Conservation (phyloP, 2,329 filamentous ascomycete genomes). For the Calonectria naviculata region DNA sequence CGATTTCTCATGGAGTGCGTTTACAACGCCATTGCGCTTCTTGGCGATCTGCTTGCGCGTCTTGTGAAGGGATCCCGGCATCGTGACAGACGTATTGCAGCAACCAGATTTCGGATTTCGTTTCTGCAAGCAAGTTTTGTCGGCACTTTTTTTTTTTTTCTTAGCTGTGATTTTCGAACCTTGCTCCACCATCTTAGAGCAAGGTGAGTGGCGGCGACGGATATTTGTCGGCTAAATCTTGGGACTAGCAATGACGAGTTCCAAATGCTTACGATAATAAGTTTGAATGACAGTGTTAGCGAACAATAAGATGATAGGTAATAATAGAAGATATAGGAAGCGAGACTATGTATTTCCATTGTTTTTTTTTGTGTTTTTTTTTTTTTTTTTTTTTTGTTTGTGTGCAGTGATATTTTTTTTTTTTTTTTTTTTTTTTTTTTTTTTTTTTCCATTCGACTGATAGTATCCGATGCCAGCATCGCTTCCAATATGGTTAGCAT, state of each 20-base stretch:
- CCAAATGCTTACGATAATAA: not conserved
- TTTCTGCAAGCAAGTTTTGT: constrained; percentile 22
- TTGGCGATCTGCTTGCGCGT: constrained; percentile 90
- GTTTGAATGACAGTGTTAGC: too few species aligned
- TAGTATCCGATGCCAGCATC: not conserved
- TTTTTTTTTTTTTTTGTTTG: too few species aligned
- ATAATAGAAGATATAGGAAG: too few species aligned
- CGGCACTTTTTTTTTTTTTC: constrained; percentile 28
- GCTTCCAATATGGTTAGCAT: not conserved
- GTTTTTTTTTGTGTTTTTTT: not conserved
- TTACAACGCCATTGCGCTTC: constrained; percentile 81
- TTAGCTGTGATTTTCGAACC: constrained; percentile 20
- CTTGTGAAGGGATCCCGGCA: constrained; percentile 84
- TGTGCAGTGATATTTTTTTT: too few species aligned
- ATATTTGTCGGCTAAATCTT: constrained; percentile 30
- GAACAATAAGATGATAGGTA: too few species aligned
- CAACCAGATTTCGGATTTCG: not conserved
- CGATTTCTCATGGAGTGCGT: constrained; percentile 86
- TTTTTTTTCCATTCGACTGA: too few species aligned
- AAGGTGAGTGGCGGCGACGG: constrained; percentile 18
- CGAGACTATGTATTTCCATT: not conserved
- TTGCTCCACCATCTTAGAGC: constrained; percentile 2
- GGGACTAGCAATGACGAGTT: not conserved
- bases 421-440: too few species aligned
- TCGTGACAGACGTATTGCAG: constrained; percentile 51